Evolutionary conservation across 1,284 basidiomycete species (phyloP).

Genomic region (Puccinia sorghi): DNA sequence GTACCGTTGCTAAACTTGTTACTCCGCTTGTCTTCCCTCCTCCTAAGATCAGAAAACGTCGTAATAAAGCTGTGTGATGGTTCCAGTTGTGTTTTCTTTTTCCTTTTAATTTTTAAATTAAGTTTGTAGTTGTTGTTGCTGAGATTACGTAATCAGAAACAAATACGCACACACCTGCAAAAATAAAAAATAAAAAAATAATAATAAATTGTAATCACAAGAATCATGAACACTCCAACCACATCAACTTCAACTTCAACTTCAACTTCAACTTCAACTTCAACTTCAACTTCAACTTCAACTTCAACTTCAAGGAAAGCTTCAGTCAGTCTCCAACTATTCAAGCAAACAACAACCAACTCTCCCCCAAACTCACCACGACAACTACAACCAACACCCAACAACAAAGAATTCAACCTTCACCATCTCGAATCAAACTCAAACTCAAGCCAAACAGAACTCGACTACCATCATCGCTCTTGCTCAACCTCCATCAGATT

Average conservation of each 20-base stretch:
- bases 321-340: conserved; percentile 36
- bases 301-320: conserved; percentile 16
- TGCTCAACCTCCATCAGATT: no score
- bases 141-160: no score
- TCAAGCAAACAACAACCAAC: conserved; percentile 19
- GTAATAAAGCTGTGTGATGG: neutral
- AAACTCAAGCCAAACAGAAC: conserved; percentile 4
- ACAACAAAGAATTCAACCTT: neutral
- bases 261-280: no score
- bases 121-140: no score
- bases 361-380: neutral
- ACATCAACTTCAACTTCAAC: no score
- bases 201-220: no score
- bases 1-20: conserved; percentile 16
- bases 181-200: neutral
- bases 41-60: conserved; percentile 20
- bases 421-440: neutral
- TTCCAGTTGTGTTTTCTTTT: no score
- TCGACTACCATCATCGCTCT: neutral
- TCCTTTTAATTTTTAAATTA: no score
- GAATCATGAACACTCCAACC: no score
- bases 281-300: neutral
- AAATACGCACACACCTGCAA: neutral
- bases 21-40: conserved; percentile 33
- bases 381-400: neutral